phyloP scores from a whole-genome alignment of 352 stramenopile species.

The Phytophthora aleatoria region DNA sequence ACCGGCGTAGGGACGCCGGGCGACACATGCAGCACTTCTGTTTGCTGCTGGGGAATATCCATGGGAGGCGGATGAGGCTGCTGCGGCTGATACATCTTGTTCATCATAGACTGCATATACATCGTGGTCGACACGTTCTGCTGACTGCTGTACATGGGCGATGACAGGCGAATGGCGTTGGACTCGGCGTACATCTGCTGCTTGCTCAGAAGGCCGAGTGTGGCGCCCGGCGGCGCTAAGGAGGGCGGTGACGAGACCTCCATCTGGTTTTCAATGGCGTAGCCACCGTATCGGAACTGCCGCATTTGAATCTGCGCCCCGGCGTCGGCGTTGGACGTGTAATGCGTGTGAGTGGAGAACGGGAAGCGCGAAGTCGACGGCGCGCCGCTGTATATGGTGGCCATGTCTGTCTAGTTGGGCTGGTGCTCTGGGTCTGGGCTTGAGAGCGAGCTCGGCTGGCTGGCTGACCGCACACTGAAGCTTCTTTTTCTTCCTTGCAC shows the following conservation, averaged over 20 bases:
- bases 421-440: not conserved
- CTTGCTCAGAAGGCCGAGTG: slow-evolving; percentile 44
- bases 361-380: slow-evolving; percentile 61
- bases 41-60: slow-evolving; percentile 32
- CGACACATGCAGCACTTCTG: slow-evolving; percentile 68
- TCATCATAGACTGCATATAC: slow-evolving; percentile 71
- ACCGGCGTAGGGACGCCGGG: slow-evolving; percentile 73
- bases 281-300: slow-evolving; percentile 56
- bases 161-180: slow-evolving; percentile 27
- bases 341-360: slow-evolving; percentile 70
- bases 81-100: slow-evolving; percentile 66
- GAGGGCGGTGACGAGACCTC: slow-evolving; percentile 44
- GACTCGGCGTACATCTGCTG: slow-evolving; percentile 41
- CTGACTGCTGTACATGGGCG: slow-evolving; percentile 36
- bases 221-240: slow-evolving; percentile 40
- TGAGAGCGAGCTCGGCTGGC: not conserved
- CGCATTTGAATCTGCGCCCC: slow-evolving; percentile 60
- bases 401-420: slow-evolving; percentile 36
- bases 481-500: slow-evolving; percentile 14
- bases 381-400: slow-evolving; percentile 72
- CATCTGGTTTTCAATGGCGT: slow-evolving; percentile 46
- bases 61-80: slow-evolving; percentile 53
- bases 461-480: not conserved
- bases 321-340: slow-evolving; percentile 52
- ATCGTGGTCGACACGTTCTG: slow-evolving; percentile 37